These are phyloP conservation scores for Tylopilus rubrobrunneus DNA, from an alignment of 768 basidiomycete genomes.

Conservation along the genomic window DNA sequence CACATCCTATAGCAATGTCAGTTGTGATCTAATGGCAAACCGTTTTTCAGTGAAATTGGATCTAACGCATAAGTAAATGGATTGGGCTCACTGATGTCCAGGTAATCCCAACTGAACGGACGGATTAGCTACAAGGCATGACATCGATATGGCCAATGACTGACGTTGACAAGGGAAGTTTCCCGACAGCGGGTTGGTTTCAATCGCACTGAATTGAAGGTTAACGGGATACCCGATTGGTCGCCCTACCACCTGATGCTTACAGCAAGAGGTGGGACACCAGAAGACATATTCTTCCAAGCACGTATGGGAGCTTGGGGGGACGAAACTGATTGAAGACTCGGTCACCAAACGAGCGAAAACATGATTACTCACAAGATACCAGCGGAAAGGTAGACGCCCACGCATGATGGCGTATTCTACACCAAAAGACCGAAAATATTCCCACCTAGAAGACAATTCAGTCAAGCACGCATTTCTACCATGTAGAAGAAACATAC, in stretches of 20 bases:
- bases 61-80: background rate
- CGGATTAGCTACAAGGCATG: background rate
- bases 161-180: constrained; percentile 14
- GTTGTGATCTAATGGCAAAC: constrained; percentile 1
- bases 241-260: background rate
- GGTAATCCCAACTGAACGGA: background rate
- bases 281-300: constrained; percentile 18
- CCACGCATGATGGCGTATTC: constrained; percentile 22
- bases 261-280: constrained; percentile 15
- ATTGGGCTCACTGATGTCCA: constrained; percentile 4
- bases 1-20: constrained; percentile 10
- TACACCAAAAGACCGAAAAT: constrained; percentile 12
- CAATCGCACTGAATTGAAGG: constrained; percentile 3
- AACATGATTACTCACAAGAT: constrained; percentile 15
- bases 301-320: constrained; percentile 23
- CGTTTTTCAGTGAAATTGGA: background rate
- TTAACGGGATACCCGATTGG: background rate
- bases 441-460: constrained; percentile 21
- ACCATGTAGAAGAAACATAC: constrained; percentile 3
- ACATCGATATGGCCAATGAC: constrained; percentile 2
- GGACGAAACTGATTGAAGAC: background rate
- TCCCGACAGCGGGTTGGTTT: background rate
- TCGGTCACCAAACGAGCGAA: background rate
- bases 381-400: constrained; percentile 22
- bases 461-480: background rate